Evolutionary conservation across 495 filamentous ascomycete species (phyloP).

Genomic region (Lepidopterella palustris): DNA sequence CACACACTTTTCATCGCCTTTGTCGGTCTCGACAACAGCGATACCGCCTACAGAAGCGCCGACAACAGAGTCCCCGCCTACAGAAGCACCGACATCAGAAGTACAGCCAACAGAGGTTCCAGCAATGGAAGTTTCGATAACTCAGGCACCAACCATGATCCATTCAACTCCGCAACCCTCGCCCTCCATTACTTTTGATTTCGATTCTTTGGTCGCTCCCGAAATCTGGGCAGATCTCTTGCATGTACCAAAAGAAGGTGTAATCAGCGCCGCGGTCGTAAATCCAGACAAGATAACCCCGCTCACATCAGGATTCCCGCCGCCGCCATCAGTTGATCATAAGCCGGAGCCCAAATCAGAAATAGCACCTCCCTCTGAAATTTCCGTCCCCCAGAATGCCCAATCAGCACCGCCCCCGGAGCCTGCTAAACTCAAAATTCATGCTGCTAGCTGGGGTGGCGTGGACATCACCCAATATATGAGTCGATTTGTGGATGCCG

Average conservation of each 20-base stretch:
- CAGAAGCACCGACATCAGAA: no score
- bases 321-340: neutral
- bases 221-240: neutral
- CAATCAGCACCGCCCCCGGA: neutral
- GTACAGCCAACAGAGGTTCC: no score
- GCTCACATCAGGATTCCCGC: neutral
- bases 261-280: neutral
- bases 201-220: neutral
- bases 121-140: no score
- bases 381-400: neutral
- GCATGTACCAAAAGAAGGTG: neutral
- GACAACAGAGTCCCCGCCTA: no score
- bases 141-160: no score
- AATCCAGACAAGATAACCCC: neutral
- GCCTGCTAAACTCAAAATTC: neutral
- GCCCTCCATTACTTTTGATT: neutral
- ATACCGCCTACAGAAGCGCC: no score
- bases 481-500: neutral
- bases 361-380: neutral
- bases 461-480: neutral
- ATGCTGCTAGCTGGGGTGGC: neutral
- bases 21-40: no score
- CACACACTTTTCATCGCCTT: no score
- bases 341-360: neutral
- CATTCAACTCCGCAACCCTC: no score